These are phyloP conservation scores for Flaveria brownii DNA, from an alignment of 129 eudicot species.

Conservation along the genomic window DNA sequence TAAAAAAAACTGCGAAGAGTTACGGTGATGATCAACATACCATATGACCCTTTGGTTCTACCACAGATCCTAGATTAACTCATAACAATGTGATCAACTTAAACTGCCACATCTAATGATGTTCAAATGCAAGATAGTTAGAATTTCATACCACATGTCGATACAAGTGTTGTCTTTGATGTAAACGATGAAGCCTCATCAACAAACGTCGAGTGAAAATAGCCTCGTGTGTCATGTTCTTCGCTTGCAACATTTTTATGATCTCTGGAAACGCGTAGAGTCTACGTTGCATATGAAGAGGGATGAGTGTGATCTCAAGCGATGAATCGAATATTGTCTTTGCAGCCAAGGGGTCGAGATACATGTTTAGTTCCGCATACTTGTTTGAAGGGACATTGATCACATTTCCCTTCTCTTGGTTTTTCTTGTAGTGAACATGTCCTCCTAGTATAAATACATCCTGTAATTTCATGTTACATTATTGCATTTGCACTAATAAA, in stretches of 20 bases:
- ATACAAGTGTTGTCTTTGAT: conserved; percentile 45
- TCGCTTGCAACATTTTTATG: conserved; percentile 31
- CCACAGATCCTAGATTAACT: too few relatives aligned
- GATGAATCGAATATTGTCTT: conserved; percentile 60
- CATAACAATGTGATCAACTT: too few relatives aligned
- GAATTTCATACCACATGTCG: conserved; percentile 54
- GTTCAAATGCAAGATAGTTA: not conserved
- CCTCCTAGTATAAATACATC: conserved; percentile 78
- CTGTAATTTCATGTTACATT: conserved; percentile 39
- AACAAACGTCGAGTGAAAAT: conserved; percentile 50
- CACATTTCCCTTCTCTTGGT: conserved; percentile 52
- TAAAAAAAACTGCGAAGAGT: too few relatives aligned
- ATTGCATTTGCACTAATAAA: not conserved
- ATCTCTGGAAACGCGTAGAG: conserved; percentile 41
- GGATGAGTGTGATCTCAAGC: conserved; percentile 61
- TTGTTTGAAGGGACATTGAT: conserved; percentile 60
- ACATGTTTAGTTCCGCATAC: conserved; percentile 76
- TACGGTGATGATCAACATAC: too few relatives aligned
- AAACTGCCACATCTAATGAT: too few relatives aligned
- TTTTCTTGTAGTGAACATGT: conserved; percentile 29
- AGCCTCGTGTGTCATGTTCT: conserved; percentile 58
- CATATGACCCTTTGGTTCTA: too few relatives aligned
- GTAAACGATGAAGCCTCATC: conserved; percentile 44
- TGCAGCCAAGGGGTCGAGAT: conserved; percentile 87
- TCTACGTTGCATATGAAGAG: conserved; percentile 54